Conservation (phyloP, 1,284 basidiomycete genomes). For the Ceratobasidium sp. region DNA sequence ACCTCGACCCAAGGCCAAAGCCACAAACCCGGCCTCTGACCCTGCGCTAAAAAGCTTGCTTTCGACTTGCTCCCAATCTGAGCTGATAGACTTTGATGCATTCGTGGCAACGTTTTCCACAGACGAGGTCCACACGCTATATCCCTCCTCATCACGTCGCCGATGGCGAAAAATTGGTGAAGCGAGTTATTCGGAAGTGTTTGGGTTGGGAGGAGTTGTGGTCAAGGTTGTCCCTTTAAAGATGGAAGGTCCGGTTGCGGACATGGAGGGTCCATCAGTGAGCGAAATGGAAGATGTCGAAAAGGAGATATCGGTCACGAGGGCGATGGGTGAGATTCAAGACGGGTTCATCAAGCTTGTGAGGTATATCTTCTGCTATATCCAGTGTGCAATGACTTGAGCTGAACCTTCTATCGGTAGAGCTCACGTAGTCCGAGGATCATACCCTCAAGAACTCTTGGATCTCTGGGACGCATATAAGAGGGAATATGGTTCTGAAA, state of each 20-base stretch:
- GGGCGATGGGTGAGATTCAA: slow-evolving; percentile 74
- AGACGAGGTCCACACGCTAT: slow-evolving; percentile 55
- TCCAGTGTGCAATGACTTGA: not conserved
- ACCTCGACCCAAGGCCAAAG: not conserved
- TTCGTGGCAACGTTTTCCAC: slow-evolving; percentile 80
- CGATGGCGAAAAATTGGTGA: slow-evolving; percentile 83
- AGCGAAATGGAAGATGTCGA: slow-evolving; percentile 78
- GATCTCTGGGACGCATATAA: slow-evolving; percentile 88
- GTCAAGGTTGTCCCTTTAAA: slow-evolving; percentile 85
- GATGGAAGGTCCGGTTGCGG: slow-evolving; percentile 52
- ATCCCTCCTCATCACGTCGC: slow-evolving; percentile 52
- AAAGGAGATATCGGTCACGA: slow-evolving; percentile 88
- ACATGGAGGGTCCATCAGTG: slow-evolving; percentile 65
- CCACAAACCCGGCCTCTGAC: not conserved
- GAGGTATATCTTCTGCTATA: slow-evolving; percentile 54
- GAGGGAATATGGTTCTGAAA: slow-evolving; percentile 75
- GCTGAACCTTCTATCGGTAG: slow-evolving; percentile 45
- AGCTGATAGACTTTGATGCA: slow-evolving; percentile 66
- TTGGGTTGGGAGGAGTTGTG: slow-evolving; percentile 82
- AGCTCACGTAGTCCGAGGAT: slow-evolving; percentile 84
- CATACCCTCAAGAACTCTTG: slow-evolving; percentile 80
- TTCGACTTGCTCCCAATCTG: slow-evolving; percentile 30
- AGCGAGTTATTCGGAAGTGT: slow-evolving; percentile 98
- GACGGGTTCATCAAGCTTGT: slow-evolving; percentile 79
- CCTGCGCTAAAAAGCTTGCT: not conserved